Conservation (phyloP, 1,284 basidiomycete species). For the Athelia sp. region DNA sequence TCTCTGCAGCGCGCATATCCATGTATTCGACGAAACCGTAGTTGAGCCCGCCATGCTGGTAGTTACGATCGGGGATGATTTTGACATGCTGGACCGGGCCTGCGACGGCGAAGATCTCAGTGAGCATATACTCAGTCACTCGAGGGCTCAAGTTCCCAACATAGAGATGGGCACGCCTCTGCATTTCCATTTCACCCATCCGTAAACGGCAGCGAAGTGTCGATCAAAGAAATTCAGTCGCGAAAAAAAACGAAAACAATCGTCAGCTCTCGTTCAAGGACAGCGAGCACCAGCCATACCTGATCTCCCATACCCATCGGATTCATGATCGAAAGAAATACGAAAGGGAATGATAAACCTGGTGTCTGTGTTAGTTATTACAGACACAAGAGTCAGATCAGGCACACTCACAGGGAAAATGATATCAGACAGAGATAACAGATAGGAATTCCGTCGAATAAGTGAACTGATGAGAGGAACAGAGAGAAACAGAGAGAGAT, state of each 20-base stretch:
- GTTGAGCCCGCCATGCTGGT: constrained; percentile 95
- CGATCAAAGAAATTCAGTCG: constrained; percentile 15
- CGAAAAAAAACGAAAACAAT: constrained; percentile 18
- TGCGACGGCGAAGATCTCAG: constrained; percentile 93
- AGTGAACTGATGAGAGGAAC: constrained; percentile 38
- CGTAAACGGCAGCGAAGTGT: constrained; percentile 16
- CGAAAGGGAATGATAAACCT: constrained; percentile 31
- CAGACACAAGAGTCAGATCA: constrained; percentile 33
- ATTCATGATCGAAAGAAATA: constrained; percentile 72
- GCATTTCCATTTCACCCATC: constrained; percentile 11
- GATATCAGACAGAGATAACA: constrained; percentile 37
- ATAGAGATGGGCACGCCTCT: constrained; percentile 92
- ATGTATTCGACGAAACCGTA: constrained; percentile 98
- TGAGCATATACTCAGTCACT: constrained; percentile 92
- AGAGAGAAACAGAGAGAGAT: constrained; percentile 34
- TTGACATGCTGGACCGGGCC: constrained; percentile 96
- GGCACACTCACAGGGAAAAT: constrained; percentile 23
- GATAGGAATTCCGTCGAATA: constrained; percentile 43
- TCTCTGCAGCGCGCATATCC: constrained; percentile 96
- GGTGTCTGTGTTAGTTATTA: constrained; percentile 32
- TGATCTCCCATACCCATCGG: constrained; percentile 52
- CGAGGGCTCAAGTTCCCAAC: constrained; percentile 94
- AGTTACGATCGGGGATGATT: constrained; percentile 98
- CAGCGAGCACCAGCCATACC: constrained; percentile 72
- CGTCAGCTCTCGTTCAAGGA: constrained; percentile 27